Base-by-base conservation (phyloP, 129 eudicot species). In the Helichrysum umbraculigerum region DNA sequence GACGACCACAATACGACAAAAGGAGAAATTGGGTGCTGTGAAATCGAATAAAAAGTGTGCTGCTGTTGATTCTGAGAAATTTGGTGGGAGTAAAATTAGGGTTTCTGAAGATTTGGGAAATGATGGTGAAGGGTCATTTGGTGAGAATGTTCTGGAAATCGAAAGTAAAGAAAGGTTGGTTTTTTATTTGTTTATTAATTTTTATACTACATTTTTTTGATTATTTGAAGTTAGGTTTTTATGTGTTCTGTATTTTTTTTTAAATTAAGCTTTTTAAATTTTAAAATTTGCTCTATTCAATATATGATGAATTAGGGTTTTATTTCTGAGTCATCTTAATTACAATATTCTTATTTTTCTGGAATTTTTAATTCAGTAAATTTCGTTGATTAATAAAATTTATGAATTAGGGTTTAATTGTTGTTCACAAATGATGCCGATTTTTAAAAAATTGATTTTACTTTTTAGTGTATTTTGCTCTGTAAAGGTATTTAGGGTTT, bases 61-160 rank as follows among this genome's bases (percentile, higher is more conserved):
- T 19, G 54, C 76, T 35, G 70, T 54, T 63, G 60, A 29, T 68
- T 73, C 66, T 54, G 39, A 71, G 44, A 74, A 79, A 74, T 74
- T 81, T 70, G 76, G 5, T 35, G 73, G 6, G 15, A 52, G 10
- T 33, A 66, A 25, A 52, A 66, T 76, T 76, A 51, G 56, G 66
- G 73, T 16, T 66, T 41, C 66, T 66, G 76, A 19, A 17, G 72
- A 33, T 70, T 66, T 72, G 37, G 80, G 71, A 28, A 42, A 82
- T 30, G 77, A 62, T 72, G 81, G 76, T 16, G 84, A 85, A 51
- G 87, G 60, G 70, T 86, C 87, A 7, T 80, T 79, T 83, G 90
- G 87, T 10, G 90, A 86, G 60, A 86, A 86, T 22, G 39, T 77
- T 70, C n/a, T 80, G 69, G 89, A 86, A 63, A 80, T 86, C 77